Evolutionary conservation across 768 basidiomycete species (phyloP).

Genomic region (Mycena leptocephala): DNA sequence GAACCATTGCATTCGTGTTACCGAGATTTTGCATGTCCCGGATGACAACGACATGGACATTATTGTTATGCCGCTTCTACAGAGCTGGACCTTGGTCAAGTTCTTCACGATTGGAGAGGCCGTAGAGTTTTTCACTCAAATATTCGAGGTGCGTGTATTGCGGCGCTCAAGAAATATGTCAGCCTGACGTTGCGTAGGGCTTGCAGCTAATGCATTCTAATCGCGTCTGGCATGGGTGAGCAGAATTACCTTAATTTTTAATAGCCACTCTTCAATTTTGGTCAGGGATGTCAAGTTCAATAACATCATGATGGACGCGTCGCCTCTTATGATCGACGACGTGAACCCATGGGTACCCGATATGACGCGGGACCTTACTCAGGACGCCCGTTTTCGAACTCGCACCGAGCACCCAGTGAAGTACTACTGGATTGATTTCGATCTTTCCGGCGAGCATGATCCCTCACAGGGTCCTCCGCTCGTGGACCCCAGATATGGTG

Average conservation of each 20-base stretch:
- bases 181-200: slow-evolving; percentile 39
- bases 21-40: slow-evolving; percentile 41
- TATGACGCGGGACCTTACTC: not conserved
- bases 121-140: slow-evolving; percentile 45
- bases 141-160: slow-evolving; percentile 44
- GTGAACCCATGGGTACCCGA: not conserved
- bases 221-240: slow-evolving; percentile 36
- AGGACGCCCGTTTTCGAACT: not conserved
- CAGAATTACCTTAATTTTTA: not conserved
- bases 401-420: slow-evolving; percentile 1
- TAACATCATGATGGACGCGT: slow-evolving; percentile 15
- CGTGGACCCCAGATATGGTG: not conserved
- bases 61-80: slow-evolving; percentile 49
- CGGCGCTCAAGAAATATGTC: not conserved
- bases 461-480: not conserved
- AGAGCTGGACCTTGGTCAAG: slow-evolving; percentile 23
- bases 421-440: slow-evolving; percentile 19
- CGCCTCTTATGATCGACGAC: not conserved
- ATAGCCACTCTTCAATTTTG: not conserved
- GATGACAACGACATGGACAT: slow-evolving; percentile 32
- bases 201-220: slow-evolving; percentile 50
- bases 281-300: slow-evolving; percentile 7
- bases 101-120: slow-evolving; percentile 50
- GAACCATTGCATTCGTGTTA: slow-evolving; percentile 48
- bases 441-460: slow-evolving; percentile 4